Base-by-base conservation (phyloP, 495 filamentous ascomycete species). In the Penicillium canariense region DNA sequence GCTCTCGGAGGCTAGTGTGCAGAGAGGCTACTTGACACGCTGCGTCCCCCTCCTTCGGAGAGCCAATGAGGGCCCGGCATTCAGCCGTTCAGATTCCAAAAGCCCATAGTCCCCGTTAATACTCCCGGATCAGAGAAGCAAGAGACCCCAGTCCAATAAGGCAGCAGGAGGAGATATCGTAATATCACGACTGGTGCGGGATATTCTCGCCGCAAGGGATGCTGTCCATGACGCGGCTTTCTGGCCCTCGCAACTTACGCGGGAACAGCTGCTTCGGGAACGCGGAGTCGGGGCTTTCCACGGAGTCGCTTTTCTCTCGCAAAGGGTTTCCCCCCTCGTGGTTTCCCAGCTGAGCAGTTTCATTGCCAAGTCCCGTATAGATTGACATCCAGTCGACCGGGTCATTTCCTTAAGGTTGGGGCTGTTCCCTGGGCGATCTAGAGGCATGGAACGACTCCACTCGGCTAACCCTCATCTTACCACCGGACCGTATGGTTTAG, bases 171-270 rank as follows among this genome's bases (percentile, higher is more conserved):
- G 18, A 47, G 47, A 50, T 28, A 50, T 44, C 35, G 53, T 38
- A 55, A 38, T 54, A 47, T 46, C 42, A 54, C 11, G 12, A 14
- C 15, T 18, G 20, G 28, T n/a, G 25, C 32, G 20, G 36, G 36
- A 52, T 35, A 52, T 18, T 49, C 44, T 32, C 43, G 27, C 39
- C 54, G 59, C 59, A 61, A 61, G 59, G 59, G 59, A 61, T 51
- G 30, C 8, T 48, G 25, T 9, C 39, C 46, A 57, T 61, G 54
- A 61, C 59, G 59, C 54, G 54, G 54, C 50, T 34, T 50, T 46
- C 25, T 28, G 26, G 17, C 44, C 40, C 20, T 18, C 10, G 22
- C 46, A 48, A 20, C 30, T 20, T 23, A 47, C 30, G 30, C 20
- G 46, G 46, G 36, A 31, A n/a, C n/a, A n/a, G n/a, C n/a, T n/a